phyloP scores from a whole-genome alignment of 1,139 yeast species.

The Geotrichum restrictum region DNA sequence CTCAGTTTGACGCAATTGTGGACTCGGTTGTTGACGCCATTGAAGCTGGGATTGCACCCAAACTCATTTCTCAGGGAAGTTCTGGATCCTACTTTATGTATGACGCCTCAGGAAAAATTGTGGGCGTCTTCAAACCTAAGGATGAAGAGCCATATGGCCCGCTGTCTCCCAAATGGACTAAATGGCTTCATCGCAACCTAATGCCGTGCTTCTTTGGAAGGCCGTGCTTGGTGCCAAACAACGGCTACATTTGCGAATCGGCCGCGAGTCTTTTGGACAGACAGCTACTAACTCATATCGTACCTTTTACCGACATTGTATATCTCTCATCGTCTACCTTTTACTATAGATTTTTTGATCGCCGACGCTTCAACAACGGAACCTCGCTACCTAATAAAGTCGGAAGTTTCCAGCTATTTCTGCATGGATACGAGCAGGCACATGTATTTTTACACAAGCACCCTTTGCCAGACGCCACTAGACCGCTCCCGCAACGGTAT shows the following conservation, averaged over 20 bases:
- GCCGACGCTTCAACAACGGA: constrained; percentile 31
- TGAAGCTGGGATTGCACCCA: constrained; percentile 44
- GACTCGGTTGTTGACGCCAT: constrained; percentile 44
- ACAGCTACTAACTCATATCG: constrained; percentile 55
- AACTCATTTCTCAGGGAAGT: constrained; percentile 60
- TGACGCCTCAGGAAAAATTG: constrained; percentile 38
- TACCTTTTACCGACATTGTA: constrained; percentile 65
- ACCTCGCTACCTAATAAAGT: constrained; percentile 47
- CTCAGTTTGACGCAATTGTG: constrained; percentile 42
- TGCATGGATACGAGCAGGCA: constrained; percentile 59
- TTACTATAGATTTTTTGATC: constrained; percentile 52
- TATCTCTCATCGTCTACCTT: constrained; percentile 52
- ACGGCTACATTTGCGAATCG: constrained; percentile 69
- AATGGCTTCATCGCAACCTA: constrained; percentile 71
- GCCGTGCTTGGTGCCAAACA: constrained; percentile 66
- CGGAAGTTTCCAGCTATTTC: constrained; percentile 66
- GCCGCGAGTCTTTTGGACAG: constrained; percentile 66
- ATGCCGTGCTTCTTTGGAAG: constrained; percentile 78
- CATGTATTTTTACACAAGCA: constrained; percentile 52
- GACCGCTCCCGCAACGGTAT: neutral
- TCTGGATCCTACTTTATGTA: constrained; percentile 68
- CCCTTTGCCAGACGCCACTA: constrained; percentile 51
- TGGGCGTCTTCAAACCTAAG: constrained; percentile 72
- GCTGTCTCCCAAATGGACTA: constrained; percentile 73
- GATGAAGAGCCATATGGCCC: constrained; percentile 84